Conservation (phyloP, 371 early-diverging fungal genomes). For the Dinochytrium kinnereticum region DNA sequence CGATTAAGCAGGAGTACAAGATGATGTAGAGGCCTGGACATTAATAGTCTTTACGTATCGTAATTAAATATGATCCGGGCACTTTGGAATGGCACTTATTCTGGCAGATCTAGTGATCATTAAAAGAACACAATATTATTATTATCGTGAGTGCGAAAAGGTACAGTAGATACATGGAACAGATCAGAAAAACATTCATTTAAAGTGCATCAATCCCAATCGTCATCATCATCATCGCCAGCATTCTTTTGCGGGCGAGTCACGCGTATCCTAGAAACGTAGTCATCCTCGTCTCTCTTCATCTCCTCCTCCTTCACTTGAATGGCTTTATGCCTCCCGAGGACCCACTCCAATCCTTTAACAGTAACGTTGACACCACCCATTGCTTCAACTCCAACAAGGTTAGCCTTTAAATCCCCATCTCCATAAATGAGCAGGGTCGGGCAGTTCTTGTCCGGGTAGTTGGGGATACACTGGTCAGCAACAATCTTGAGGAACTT, state of each 20-base stretch:
- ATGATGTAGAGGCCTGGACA: no score
- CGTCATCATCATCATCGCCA: slow-evolving; percentile 43
- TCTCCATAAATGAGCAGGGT: slow-evolving; percentile 87
- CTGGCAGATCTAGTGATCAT: no score
- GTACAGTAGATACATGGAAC: no score
- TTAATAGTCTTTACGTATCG: no score
- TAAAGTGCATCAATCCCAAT: slow-evolving; percentile 42
- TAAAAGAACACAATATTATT: no score
- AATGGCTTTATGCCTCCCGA: slow-evolving; percentile 42
- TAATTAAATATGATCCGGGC: no score
- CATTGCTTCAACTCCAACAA: slow-evolving; percentile 78
- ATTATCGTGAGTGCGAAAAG: no score
- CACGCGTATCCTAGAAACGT: slow-evolving; percentile 17
- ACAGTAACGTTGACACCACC: slow-evolving; percentile 82
- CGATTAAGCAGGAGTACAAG: background rate
- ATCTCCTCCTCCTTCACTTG: slow-evolving; percentile 9
- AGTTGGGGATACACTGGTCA: slow-evolving; percentile 92
- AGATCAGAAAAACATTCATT: no score
- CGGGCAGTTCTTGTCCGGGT: slow-evolving; percentile 83
- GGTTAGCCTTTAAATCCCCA: slow-evolving; percentile 82
- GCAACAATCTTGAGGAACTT: slow-evolving; percentile 93
- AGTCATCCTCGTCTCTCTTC: slow-evolving; percentile 18
- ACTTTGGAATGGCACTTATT: no score
- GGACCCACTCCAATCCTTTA: slow-evolving; percentile 46
- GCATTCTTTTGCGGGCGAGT: background rate